Conservation (phyloP, 1,139 yeast genomes). For the Pichia sp. region DNA sequence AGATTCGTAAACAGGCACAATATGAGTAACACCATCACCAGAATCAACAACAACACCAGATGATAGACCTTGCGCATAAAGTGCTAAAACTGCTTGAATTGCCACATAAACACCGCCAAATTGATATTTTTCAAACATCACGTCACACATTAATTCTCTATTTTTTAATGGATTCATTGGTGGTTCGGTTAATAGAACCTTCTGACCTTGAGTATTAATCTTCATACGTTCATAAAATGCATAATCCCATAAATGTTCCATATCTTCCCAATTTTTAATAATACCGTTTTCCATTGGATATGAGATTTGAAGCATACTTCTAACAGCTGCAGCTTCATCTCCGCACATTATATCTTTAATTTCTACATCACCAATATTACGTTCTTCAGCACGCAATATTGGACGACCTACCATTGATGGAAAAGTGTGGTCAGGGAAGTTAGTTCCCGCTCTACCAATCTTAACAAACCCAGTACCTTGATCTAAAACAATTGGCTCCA, state of each 20-base stretch:
- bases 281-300: slow-evolving; percentile 99
- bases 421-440: slow-evolving; percentile 97
- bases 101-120: slow-evolving; percentile 98
- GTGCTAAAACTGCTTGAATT: slow-evolving; percentile 94
- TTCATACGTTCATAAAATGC: slow-evolving; percentile 91
- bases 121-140: slow-evolving; percentile 93
- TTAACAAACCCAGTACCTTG: slow-evolving; percentile 98
- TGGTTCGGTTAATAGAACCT: slow-evolving; percentile 88
- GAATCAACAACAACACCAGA: slow-evolving; percentile 99
- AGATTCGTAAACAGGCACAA: slow-evolving; percentile 96
- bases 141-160: slow-evolving; percentile 91
- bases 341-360: slow-evolving; percentile 97
- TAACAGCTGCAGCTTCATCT: slow-evolving; percentile 84
- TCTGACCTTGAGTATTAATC: slow-evolving; percentile 68
- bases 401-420: slow-evolving; percentile 99
- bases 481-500: slow-evolving; percentile 62
- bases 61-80: slow-evolving; percentile 94
- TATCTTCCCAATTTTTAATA: slow-evolving; percentile 96
- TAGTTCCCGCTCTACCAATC: slow-evolving; percentile 94
- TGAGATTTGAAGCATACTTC: slow-evolving; percentile 83
- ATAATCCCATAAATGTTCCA: slow-evolving; percentile 98
- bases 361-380: slow-evolving; percentile 52
- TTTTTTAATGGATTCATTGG: slow-evolving; percentile 96
- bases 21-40: slow-evolving; percentile 81
- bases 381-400: slow-evolving; percentile 90